Percentiles rank a stretch among this genome's conserved stretches.
These are phyloP conservation scores for Beta corolliflora DNA, from an alignment of 179 eudicot genomes.

Conservation along the genomic window DNA sequence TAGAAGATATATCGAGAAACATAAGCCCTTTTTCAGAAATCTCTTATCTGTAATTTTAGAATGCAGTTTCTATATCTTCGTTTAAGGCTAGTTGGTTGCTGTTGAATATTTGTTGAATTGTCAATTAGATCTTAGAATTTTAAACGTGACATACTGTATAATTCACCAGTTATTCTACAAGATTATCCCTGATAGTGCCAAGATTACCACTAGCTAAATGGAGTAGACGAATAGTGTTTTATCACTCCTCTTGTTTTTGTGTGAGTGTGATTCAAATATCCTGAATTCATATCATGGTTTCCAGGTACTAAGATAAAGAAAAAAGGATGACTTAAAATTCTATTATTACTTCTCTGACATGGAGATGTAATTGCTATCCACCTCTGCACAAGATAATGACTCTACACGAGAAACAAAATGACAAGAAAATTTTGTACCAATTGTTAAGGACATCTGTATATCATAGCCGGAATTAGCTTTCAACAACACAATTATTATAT, in stretches of 20 bases:
- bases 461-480: slow-evolving; percentile 20
- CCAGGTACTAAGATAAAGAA: neutral
- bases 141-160: too few species aligned
- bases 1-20: slow-evolving; percentile 4
- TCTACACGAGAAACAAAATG: neutral
- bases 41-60: slow-evolving; percentile 22
- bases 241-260: neutral
- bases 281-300: neutral
- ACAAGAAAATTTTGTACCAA: slow-evolving; percentile 17
- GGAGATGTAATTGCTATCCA: slow-evolving; percentile 18
- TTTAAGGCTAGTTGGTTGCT: neutral
- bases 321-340: slow-evolving; percentile 6
- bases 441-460: slow-evolving; percentile 8
- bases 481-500: slow-evolving; percentile 5
- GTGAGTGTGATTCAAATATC: neutral
- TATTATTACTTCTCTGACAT: slow-evolving; percentile 25
- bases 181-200: too few species aligned
- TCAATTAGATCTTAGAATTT: too few species aligned
- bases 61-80: slow-evolving; percentile 16
- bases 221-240: neutral
- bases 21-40: slow-evolving; percentile 5
- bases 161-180: too few species aligned
- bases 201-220: too few species aligned
- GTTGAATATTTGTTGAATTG: too few species aligned
- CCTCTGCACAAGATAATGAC: slow-evolving; percentile 19